Percentiles rank a stretch among this genome's conserved stretches.
These are phyloP conservation scores for Lanmaoa pseudosensibilis DNA, from an alignment of 768 basidiomycete genomes.

Conservation along the genomic window DNA sequence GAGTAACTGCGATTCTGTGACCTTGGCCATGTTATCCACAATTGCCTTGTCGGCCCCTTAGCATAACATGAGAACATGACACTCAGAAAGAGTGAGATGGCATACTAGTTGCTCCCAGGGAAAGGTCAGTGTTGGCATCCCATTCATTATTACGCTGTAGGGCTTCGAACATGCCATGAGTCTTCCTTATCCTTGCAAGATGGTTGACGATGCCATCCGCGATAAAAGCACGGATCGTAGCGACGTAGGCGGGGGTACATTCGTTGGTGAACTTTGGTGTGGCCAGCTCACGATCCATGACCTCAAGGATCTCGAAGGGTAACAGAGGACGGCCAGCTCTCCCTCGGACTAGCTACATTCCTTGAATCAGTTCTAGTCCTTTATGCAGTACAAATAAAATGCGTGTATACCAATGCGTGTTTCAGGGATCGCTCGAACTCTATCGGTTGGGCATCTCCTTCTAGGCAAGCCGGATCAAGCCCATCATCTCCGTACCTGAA, in stretches of 20 bases:
- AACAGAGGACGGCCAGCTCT: slow-evolving; percentile 64
- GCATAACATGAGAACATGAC: slow-evolving; percentile 1
- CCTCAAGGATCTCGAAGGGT: slow-evolving; percentile 82
- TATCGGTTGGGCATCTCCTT: slow-evolving; percentile 92
- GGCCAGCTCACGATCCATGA: slow-evolving; percentile 63
- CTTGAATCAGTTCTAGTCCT: slow-evolving; percentile 5
- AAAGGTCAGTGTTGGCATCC: slow-evolving; percentile 75
- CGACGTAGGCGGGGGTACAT: slow-evolving; percentile 70
- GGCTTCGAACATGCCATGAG: slow-evolving; percentile 83
- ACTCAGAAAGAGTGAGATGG: not conserved
- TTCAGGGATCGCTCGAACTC: slow-evolving; percentile 86
- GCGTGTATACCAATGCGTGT: slow-evolving; percentile 66
- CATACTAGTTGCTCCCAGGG: slow-evolving; percentile 72
- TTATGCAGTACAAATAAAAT: not conserved
- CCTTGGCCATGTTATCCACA: slow-evolving; percentile 89
- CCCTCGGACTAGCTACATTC: slow-evolving; percentile 59
- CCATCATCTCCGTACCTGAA: slow-evolving; percentile 98
- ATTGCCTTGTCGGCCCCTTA: slow-evolving; percentile 66
- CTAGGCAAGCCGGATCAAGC: slow-evolving; percentile 92
- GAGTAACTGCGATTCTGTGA: slow-evolving; percentile 77
- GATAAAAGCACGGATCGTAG: slow-evolving; percentile 71
- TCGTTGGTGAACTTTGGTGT: slow-evolving; percentile 61
- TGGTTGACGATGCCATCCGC: slow-evolving; percentile 60
- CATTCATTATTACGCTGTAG: slow-evolving; percentile 71
- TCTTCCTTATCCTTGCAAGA: slow-evolving; percentile 65